These are phyloP conservation scores for Mortierella antarctica DNA, from an alignment of 192 early-diverging fungal species.

Conservation along the genomic window DNA sequence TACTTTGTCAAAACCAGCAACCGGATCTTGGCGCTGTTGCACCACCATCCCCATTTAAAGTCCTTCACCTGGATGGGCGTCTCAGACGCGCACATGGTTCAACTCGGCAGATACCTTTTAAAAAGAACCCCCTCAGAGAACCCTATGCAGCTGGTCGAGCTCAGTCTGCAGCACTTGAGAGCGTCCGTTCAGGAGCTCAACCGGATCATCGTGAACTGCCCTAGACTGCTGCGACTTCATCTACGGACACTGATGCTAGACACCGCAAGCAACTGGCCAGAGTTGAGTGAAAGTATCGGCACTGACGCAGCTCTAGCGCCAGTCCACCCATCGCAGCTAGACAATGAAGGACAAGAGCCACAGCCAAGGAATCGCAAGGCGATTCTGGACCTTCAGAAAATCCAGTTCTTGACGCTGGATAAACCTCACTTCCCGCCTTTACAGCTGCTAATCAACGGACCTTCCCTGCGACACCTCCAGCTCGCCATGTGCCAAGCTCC, in stretches of 20 bases:
- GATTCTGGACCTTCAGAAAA: background rate
- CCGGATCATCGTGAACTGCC: conserved; percentile 16
- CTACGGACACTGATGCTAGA: background rate
- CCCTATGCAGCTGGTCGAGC: conserved; percentile 16
- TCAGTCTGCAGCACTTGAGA: conserved; percentile 12
- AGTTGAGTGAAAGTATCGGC: background rate
- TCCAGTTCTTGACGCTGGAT: conserved; percentile 2
- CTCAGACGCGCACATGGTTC: conserved; percentile 16
- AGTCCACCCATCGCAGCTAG: background rate
- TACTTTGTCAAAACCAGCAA: conserved; percentile 31
- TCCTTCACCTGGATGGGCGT: conserved; percentile 24
- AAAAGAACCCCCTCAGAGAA: background rate
- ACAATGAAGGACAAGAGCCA: background rate
- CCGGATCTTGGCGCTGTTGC: conserved; percentile 18
- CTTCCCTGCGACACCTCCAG: background rate
- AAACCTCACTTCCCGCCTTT: conserved; percentile 1
- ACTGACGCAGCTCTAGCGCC: background rate
- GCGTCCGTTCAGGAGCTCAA: conserved; percentile 16
- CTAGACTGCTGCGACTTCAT: conserved; percentile 9
- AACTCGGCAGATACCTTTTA: conserved; percentile 10
- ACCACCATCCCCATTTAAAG: conserved; percentile 12
- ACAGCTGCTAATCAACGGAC: conserved; percentile 7
- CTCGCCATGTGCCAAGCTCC: conserved; percentile 7
- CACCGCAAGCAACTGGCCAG: conserved; percentile 4
- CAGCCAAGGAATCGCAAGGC: background rate